Conservation (phyloP, 2,329 filamentous ascomycete species). For the Neopestalotiopsis sp. region DNA sequence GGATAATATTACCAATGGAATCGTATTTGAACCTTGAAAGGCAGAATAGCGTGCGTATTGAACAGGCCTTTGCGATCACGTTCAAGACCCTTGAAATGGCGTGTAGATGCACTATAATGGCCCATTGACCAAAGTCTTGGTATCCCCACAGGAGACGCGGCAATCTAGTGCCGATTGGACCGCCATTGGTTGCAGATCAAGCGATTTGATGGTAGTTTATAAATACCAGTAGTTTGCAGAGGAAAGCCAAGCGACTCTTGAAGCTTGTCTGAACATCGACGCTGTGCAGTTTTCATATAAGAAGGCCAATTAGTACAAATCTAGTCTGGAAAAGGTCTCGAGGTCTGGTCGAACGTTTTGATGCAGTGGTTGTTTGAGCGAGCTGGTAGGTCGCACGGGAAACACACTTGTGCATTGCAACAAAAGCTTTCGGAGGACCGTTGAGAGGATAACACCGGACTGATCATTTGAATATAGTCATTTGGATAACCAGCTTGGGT, state of each 20-base stretch:
- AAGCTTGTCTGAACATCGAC: slow-evolving; percentile 1
- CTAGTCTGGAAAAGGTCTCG: not conserved
- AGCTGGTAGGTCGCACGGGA: no score
- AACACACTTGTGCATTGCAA: no score
- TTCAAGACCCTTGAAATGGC: slow-evolving; percentile 1
- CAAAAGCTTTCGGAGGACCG: no score
- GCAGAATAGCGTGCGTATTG: not conserved
- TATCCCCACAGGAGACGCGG: not conserved
- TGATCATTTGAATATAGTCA: no score
- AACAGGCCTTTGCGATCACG: not conserved
- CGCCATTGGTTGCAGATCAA: not conserved
- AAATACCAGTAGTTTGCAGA: not conserved
- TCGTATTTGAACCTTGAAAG: not conserved
- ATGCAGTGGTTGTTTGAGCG: no score
- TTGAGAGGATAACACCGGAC: no score
- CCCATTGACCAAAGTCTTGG: not conserved
- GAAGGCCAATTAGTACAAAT: not conserved
- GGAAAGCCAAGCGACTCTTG: not conserved
- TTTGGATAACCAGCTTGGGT: no score
- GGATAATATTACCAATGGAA: slow-evolving; percentile 15
- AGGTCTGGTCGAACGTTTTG: not conserved
- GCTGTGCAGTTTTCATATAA: not conserved
- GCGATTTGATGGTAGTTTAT: not conserved
- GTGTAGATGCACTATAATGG: slow-evolving; percentile 4
- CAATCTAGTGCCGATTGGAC: slow-evolving; percentile 3